Evolutionary conservation across 2,329 filamentous ascomycete species (phyloP), one percentile per base, ranked within the genome.

Genomic region (Didymella pomorum): DNA sequence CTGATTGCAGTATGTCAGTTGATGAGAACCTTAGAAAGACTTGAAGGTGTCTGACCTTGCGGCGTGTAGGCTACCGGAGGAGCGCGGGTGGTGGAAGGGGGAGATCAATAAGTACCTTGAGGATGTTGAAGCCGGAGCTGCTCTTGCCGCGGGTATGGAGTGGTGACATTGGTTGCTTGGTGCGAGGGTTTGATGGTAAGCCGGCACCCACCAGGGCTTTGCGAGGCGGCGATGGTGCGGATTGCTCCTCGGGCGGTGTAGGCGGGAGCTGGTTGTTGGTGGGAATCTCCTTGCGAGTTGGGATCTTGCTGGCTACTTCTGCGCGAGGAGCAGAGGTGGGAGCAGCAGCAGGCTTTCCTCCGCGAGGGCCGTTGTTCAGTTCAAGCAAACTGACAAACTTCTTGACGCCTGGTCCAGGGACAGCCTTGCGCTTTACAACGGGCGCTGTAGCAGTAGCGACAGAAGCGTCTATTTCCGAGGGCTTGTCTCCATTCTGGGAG

Each of bases 91-190:
- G 49, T 51, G 65, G 67, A 42, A 68, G 63, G 47, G 67, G 58
- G 56, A 70, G 52, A 56, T 69, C 55, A 26, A 68, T 66, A 66
- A 68, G 62, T 71, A 76, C 73, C 67, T 76, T 74, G 62, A 77
- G 62, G 29, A 76, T 65, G 50, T 74, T 72, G 55, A 77, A 75
- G 29, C 73, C 71, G 14, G 74, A 75, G 56, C 69, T 76, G 57
- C 76, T 77, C 58, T 77, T 77, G 20, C 74, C 72, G 11, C 72
- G 72, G 35, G 63, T 53, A 48, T 76, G 74, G 52, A 72, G 69
- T 35, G 68, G 65, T 23, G 66, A 66, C 10, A 49, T 53, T 33
- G 56, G 69, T 29, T 55, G 59, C 52, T 65, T 69, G 42, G 63
- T 56, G 33, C 69, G 68, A n/a, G 73, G 72, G 42, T 73, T 73